Conservation (phyloP, 371 early-diverging fungal species). For the Mortierella sp. region DNA sequence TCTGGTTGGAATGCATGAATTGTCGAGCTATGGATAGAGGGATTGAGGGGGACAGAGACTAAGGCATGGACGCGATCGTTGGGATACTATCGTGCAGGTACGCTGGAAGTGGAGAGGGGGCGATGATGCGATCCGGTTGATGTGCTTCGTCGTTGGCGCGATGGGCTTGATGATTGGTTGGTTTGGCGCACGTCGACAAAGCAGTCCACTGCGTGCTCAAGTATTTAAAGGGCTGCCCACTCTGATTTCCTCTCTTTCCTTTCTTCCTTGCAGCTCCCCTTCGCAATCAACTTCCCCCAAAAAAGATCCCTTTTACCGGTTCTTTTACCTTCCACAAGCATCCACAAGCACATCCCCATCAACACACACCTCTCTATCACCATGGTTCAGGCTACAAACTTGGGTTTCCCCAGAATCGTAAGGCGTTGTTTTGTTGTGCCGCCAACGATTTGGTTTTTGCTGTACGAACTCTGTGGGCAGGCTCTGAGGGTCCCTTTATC, state of each 20-base stretch:
- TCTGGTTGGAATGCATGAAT: too few relatives aligned
- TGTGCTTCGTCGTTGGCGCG: too few relatives aligned
- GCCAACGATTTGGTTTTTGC: too few relatives aligned
- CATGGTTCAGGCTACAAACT: slow-evolving; percentile 79
- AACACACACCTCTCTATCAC: slow-evolving; percentile 15
- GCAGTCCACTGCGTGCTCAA: slow-evolving; percentile 4
- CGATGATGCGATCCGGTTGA: too few relatives aligned
- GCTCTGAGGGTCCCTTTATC: too few relatives aligned
- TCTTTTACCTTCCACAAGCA: slow-evolving; percentile 29
- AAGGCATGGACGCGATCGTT: too few relatives aligned
- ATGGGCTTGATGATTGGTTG: too few relatives aligned
- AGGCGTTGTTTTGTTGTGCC: slow-evolving; percentile 1
- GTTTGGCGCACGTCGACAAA: neutral
- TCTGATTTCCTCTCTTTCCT: slow-evolving; percentile 15
- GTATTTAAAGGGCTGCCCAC: slow-evolving; percentile 12
- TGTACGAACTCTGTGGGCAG: too few relatives aligned
- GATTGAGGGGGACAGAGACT: too few relatives aligned
- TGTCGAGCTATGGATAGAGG: too few relatives aligned
- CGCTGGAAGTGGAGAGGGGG: too few relatives aligned
- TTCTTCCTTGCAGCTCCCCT: slow-evolving; percentile 44
- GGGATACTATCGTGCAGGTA: too few relatives aligned
- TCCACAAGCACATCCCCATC: slow-evolving; percentile 3
- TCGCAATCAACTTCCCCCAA: slow-evolving; percentile 22
- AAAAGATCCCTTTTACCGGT: slow-evolving; percentile 43
- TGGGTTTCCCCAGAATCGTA: slow-evolving; percentile 81